Base-by-base conservation (phyloP, 2,329 filamentous ascomycete genomes). In the Penicillium sp. region DNA sequence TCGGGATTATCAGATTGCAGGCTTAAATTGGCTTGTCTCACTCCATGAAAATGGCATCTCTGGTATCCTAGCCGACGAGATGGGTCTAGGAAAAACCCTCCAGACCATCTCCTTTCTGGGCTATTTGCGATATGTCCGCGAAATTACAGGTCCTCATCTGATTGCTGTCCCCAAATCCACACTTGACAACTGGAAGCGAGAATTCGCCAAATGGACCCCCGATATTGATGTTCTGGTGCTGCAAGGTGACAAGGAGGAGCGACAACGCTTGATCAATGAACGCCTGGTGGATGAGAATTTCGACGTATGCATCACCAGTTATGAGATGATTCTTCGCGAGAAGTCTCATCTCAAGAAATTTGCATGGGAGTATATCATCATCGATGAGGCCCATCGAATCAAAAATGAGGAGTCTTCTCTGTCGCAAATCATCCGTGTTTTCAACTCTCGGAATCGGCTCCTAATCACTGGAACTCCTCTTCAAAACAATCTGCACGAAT, bases 301-400 rank as follows among this genome's bases (percentile, higher is more conserved):
- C 53, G 92, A 98, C 56, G 90, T 96, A 12, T 95, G 90, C 68
- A 85, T 98, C 61, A 98, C 92, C 10, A 95, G 89, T 63, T 98
- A 98, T 68, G 92, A 98, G 65, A 96, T 98, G 90, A 88, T 98
- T 42, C 74, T 98, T 9, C 80, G 92, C 41, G 92, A 98, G 61
- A 96, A 98, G 70, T 74, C 85, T 1, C 87, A 95, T 52, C 67
- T 98, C 51, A 95, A 92, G 70, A 96, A 96, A 65, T 94, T 98
- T 62, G 89, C 92, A 0, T 98, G 92, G 92, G 90, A 98, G 64
- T 98, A 98, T 66, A 98, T 98, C 65, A 95, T 98, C 52, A 95
- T 98, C 48, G 92, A 98, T 56, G 92, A 98, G 68, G 82, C 92
- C 2, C 92, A 98, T 65, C 87, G 92, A 44, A 98, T 98, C 76